These are phyloP conservation scores for Penstemon eatonii DNA, from an alignment of 257 asterid species.

Conservation along the genomic window DNA sequence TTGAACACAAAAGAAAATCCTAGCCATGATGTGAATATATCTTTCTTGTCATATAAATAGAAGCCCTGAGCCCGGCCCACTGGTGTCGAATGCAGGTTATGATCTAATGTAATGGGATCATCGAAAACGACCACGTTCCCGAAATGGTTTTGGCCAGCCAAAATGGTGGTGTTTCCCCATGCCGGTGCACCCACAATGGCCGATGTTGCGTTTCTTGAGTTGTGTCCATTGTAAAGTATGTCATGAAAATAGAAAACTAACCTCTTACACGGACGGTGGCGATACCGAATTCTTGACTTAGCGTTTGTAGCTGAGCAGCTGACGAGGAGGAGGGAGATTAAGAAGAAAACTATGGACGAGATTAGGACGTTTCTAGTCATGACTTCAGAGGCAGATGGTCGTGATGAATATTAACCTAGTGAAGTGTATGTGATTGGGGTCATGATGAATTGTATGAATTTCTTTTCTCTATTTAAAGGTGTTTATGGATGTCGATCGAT, in stretches of 20 bases:
- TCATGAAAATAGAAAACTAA: constrained; percentile 71
- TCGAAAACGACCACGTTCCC: constrained; percentile 72
- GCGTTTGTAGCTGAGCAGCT: constrained; percentile 17
- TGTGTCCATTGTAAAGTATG: constrained; percentile 66
- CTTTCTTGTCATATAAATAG: constrained; percentile 56
- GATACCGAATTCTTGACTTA: constrained; percentile 7
- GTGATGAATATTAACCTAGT: too few species aligned
- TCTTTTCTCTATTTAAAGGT: too few species aligned
- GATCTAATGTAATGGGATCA: constrained; percentile 75
- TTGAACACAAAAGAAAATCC: constrained; percentile 72
- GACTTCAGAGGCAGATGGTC: too few species aligned
- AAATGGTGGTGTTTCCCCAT: constrained; percentile 60
- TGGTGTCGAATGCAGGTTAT: constrained; percentile 58
- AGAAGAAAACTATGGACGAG: neutral
- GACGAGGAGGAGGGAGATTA: constrained; percentile 23
- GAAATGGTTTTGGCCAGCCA: constrained; percentile 44
- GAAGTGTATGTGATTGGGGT: too few species aligned
- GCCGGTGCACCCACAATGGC: constrained; percentile 65
- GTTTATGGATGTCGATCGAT: too few species aligned
- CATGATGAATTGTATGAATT: too few species aligned
- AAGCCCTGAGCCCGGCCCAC: constrained; percentile 85
- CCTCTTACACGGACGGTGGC: constrained; percentile 50
- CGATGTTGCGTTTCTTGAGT: constrained; percentile 64
- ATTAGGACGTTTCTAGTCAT: too few species aligned
- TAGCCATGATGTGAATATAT: constrained; percentile 57